Conservation (phyloP, 139 green algal species). For the Picochlorum sp. region DNA sequence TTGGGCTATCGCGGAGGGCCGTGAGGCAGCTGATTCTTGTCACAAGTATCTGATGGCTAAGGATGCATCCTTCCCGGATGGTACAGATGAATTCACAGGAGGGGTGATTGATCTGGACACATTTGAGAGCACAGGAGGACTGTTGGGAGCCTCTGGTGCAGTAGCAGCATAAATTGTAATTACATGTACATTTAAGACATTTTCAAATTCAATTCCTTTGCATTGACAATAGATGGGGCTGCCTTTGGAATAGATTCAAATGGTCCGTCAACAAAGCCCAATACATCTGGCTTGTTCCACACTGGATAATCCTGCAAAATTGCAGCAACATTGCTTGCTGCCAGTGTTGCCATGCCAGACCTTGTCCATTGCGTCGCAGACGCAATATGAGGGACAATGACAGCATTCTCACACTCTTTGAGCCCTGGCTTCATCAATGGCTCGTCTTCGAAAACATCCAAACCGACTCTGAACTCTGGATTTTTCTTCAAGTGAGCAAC, state of each 20-base stretch:
- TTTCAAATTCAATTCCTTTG: conserved; percentile 70
- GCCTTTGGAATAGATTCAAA: conserved; percentile 63
- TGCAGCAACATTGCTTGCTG: conserved; percentile 84
- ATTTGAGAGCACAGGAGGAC: conserved; percentile 14
- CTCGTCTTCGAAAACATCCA: conserved; percentile 99
- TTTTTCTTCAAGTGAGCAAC: conserved; percentile 89
- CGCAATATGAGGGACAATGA: conserved; percentile 97
- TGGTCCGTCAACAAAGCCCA: conserved; percentile 76
- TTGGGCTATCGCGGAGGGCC: conserved; percentile 91
- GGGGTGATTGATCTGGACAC: conserved; percentile 5
- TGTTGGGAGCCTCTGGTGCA: not conserved
- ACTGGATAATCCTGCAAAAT: conserved; percentile 59
- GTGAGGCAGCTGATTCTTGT: conserved; percentile 61
- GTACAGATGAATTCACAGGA: conserved; percentile 5
- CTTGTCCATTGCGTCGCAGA: conserved; percentile 89
- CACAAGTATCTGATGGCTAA: conserved; percentile 51
- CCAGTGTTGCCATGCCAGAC: conserved; percentile 85
- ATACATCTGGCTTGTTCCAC: conserved; percentile 65
- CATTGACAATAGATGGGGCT: conserved; percentile 90
- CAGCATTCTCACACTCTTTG: conserved; percentile 78
- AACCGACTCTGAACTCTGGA: conserved; percentile 71
- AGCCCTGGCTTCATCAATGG: conserved; percentile 90
- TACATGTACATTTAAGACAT: conserved; percentile 4
- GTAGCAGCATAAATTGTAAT: not conserved
- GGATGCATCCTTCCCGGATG: conserved; percentile 19